Conservation (phyloP, 306 rosid species). For the Prunus kanzakura region DNA sequence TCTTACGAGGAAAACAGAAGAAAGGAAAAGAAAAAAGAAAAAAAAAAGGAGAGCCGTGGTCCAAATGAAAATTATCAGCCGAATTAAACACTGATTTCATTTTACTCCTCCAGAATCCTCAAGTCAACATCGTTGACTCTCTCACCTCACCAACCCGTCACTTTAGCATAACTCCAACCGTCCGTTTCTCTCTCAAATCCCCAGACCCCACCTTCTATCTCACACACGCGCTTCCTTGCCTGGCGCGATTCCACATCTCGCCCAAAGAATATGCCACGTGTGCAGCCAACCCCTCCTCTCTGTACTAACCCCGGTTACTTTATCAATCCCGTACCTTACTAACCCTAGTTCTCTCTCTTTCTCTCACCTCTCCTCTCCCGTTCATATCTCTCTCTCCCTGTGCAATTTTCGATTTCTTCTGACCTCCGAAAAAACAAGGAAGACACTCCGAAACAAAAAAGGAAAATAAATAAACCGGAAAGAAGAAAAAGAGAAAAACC, state of each 20-base stretch:
- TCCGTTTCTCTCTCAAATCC: not conserved
- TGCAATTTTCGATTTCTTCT: not conserved
- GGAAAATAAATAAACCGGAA: not conserved
- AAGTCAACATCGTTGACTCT: not conserved
- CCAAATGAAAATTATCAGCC: not conserved
- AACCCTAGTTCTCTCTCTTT: constrained; percentile 43
- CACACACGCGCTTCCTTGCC: constrained; percentile 31
- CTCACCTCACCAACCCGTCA: not conserved
- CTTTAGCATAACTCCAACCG: constrained; percentile 7
- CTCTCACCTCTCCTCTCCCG: not conserved
- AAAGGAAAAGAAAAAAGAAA: too few relatives aligned
- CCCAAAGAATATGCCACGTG: constrained; percentile 43
- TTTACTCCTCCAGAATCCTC: not conserved
- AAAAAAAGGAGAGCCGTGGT: too few relatives aligned
- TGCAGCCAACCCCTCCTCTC: not conserved
- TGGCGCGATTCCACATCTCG: constrained; percentile 27
- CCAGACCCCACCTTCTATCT: not conserved
- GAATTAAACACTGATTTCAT: not conserved
- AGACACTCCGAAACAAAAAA: not conserved
- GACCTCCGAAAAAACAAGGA: not conserved
- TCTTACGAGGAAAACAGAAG: too few relatives aligned
- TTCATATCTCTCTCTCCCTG: not conserved
- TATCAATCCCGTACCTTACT: constrained; percentile 26
- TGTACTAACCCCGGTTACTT: constrained; percentile 10
- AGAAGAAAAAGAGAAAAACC: not conserved